phyloP scores from a whole-genome alignment of 2,329 filamentous ascomycete species.

The Alternaria gaisen region DNA sequence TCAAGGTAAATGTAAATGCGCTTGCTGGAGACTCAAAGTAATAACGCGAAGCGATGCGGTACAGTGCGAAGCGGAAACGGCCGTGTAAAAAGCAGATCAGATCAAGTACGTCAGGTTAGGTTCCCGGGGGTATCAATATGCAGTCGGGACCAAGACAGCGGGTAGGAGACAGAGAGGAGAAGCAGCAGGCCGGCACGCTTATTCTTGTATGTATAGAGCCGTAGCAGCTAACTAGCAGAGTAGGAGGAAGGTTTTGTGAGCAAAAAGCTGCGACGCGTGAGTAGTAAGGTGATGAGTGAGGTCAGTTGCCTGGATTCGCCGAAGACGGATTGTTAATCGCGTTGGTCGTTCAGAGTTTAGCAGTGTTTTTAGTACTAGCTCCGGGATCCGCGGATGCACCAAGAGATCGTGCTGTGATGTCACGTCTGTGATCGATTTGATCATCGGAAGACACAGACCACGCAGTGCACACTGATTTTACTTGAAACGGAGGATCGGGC shows the following conservation, averaged over 20 bases:
- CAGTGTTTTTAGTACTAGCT: slow-evolving; percentile 7
- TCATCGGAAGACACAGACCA: not conserved
- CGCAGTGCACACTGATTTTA: not conserved
- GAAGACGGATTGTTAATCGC: slow-evolving; percentile 4
- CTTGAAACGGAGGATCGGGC: not conserved
- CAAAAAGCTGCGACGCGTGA: not conserved
- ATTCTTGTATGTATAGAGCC: not conserved
- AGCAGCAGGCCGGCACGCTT: not conserved
- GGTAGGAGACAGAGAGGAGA: not conserved
- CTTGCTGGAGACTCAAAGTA: not conserved
- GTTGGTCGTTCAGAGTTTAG: not conserved
- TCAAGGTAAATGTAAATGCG: not conserved
- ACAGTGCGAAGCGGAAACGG: not conserved
- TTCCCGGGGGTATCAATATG: slow-evolving; percentile 2
- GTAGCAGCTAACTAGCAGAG: not conserved
- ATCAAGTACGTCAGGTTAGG: slow-evolving; percentile 2
- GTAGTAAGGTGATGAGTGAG: not conserved
- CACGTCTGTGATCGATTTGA: not conserved
- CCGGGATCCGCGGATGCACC: slow-evolving; percentile 16
- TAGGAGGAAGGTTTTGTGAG: not conserved
- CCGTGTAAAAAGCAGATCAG: slow-evolving; percentile 5
- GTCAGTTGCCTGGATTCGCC: slow-evolving; percentile 1
- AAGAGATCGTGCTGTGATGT: slow-evolving; percentile 7
- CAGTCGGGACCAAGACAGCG: not conserved
- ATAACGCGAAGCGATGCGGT: not conserved